Evolutionary conservation across 1,139 yeast species (phyloP).

Genomic region (Geotrichum aggregatum): DNA sequence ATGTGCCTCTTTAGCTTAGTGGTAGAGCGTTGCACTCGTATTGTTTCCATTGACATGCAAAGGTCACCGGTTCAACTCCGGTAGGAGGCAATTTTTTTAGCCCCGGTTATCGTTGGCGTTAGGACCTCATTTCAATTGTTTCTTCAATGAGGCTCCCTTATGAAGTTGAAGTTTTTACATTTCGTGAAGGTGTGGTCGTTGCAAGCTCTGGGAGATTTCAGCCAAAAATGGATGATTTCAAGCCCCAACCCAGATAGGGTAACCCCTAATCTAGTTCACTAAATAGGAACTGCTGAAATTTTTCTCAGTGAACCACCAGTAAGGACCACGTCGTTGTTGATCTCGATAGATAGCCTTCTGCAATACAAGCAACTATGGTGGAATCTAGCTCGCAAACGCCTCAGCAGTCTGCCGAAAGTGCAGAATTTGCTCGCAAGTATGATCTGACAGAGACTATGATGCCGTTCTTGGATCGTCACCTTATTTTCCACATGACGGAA

Average conservation of each 20-base stretch:
- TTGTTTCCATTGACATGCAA: neutral
- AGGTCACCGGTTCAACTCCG: constrained; percentile 13
- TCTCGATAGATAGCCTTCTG: neutral
- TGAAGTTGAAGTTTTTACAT: neutral
- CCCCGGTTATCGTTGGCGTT: too few species aligned
- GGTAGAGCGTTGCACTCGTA: constrained; percentile 21
- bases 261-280: constrained; percentile 3
- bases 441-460: constrained; percentile 51
- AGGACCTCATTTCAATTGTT: too few species aligned
- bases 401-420: constrained; percentile 16
- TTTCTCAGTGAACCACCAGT: neutral
- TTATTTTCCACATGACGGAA: constrained; percentile 52
- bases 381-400: neutral
- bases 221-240: too few species aligned
- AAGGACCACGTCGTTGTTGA: neutral
- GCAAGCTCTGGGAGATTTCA: too few species aligned
- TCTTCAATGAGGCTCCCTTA: too few species aligned
- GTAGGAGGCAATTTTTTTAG: neutral
- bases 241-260: constrained; percentile 14
- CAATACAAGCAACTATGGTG: neutral
- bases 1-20: constrained; percentile 22
- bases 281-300: constrained; percentile 2
- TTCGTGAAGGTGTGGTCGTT: neutral
- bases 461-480: constrained; percentile 56
- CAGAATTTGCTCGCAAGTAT: constrained; percentile 32